These are phyloP conservation scores for Teratosphaeria viscida DNA, from an alignment of 2,329 filamentous ascomycete species.

Conservation along the genomic window DNA sequence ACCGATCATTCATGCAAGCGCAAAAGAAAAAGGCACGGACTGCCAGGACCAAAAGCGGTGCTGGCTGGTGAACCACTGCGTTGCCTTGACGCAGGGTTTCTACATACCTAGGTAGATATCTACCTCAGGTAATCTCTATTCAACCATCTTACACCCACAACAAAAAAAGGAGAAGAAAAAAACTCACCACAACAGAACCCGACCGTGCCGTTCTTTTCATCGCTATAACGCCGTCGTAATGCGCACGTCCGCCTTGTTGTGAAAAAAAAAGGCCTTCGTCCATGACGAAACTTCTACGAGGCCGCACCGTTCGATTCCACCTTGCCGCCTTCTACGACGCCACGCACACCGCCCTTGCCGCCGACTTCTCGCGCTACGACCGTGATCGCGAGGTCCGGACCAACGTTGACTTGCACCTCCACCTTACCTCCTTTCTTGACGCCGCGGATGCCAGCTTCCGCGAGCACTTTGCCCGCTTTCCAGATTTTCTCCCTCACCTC, in stretches of 20 bases:
- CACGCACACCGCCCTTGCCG: slow-evolving; percentile 72
- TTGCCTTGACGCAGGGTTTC: no score
- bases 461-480: slow-evolving; percentile 74
- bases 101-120: no score
- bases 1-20: no score
- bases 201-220: background rate
- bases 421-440: slow-evolving; percentile 85
- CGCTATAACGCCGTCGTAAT: background rate
- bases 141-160: background rate
- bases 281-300: background rate
- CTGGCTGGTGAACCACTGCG: no score
- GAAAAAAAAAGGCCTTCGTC: background rate
- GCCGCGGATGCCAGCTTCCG: slow-evolving; percentile 72
- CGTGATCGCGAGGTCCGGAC: slow-evolving; percentile 66
- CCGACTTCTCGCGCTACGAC: slow-evolving; percentile 79
- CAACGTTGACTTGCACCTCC: slow-evolving; percentile 85
- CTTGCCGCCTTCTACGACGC: slow-evolving; percentile 36
- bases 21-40: no score
- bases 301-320: slow-evolving; percentile 11
- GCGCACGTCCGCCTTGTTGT: background rate
- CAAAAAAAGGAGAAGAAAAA: background rate
- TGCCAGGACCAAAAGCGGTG: no score
- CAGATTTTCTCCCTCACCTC: slow-evolving; percentile 83
- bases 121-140: background rate
- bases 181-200: background rate